Base-by-base conservation (phyloP, 768 basidiomycete species). In the Russula griseocarnosa region DNA sequence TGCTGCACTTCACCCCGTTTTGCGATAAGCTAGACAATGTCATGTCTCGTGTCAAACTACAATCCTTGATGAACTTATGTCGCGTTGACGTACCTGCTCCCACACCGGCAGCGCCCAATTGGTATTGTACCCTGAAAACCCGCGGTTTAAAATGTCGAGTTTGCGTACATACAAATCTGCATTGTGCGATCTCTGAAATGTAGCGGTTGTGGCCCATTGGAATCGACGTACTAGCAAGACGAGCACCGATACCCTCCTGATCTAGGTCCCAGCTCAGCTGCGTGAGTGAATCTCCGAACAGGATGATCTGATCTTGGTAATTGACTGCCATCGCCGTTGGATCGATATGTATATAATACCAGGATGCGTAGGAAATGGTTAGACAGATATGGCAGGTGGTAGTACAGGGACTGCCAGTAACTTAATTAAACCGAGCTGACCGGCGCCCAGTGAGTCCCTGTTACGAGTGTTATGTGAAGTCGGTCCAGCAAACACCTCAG, bases 111-210 rank as follows among this genome's bases (percentile, higher is more conserved):
- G 75, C 7, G 80, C 86, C 94, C 93, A 95, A 38, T 87, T 85
- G 0, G 92, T 88, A 71, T 90, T 94, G 75, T 95, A 97, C 3
- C 93, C 93, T 34, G 83, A 80, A 32, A 86, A 78, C 1, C 94
- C 94, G 54, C 94, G 85, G 71, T 96, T 96, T 66, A 96, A 67
- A 22, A 97, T 85, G 71, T 97, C 94, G 36, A 94, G 74, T 73
- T 86, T 91, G 66, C 94, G 79, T 49, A 81, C 81, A 73, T 96
- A 96, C 0, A 79, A 80, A 72, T 88, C 92, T 93, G 11, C 5
- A 9, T 55, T 26, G 49, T 34, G n/a, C 32, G 5, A 16, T 13
- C 24, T 22, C 4, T 38, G 28, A 26, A 47, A 54, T 49, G 49
- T 6, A 46, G 32, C 5, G 53, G 38, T 26, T 47, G 50, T 58